A percentile compares a stretch with the other conserved stretches of the same genome.
phyloP scores from a whole-genome alignment of 2,329 filamentous ascomycete species.

The Penicillium polonicum region DNA sequence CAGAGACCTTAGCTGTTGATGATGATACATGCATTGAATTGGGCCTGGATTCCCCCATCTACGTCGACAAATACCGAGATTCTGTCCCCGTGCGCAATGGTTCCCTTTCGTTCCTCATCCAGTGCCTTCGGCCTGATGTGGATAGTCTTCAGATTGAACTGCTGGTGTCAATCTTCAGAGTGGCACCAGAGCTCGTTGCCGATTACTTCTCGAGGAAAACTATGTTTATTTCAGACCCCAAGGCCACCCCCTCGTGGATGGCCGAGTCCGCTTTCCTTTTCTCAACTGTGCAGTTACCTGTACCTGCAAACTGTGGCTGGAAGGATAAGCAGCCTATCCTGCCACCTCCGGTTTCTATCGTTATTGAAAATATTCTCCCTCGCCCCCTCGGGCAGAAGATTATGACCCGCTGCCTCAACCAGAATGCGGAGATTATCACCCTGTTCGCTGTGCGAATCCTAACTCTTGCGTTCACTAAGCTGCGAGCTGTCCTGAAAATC shows the following conservation, averaged over 20 bases:
- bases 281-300: slow-evolving; percentile 69
- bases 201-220: slow-evolving; percentile 81
- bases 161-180: slow-evolving; percentile 73
- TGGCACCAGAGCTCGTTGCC: slow-evolving; percentile 80
- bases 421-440: slow-evolving; percentile 74
- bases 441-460: slow-evolving; percentile 83
- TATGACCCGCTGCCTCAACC: slow-evolving; percentile 73
- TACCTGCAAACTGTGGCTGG: slow-evolving; percentile 72
- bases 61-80: slow-evolving; percentile 65
- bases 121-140: slow-evolving; percentile 78
- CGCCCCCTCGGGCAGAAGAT: slow-evolving; percentile 77
- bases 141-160: slow-evolving; percentile 79
- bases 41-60: slow-evolving; percentile 67
- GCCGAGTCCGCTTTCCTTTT: slow-evolving; percentile 89
- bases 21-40: slow-evolving; percentile 57
- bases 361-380: slow-evolving; percentile 84
- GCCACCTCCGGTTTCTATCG: slow-evolving; percentile 74
- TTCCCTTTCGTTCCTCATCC: slow-evolving; percentile 73
- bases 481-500: slow-evolving; percentile 63
- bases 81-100: slow-evolving; percentile 75
- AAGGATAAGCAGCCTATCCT: slow-evolving; percentile 59
- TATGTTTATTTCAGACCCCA: slow-evolving; percentile 84
- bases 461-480: slow-evolving; percentile 74
- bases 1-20: slow-evolving; percentile 52
- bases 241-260: slow-evolving; percentile 90